These are phyloP conservation scores for Millerozyma miso DNA, from an alignment of 805 yeast species.

Conservation along the genomic window DNA sequence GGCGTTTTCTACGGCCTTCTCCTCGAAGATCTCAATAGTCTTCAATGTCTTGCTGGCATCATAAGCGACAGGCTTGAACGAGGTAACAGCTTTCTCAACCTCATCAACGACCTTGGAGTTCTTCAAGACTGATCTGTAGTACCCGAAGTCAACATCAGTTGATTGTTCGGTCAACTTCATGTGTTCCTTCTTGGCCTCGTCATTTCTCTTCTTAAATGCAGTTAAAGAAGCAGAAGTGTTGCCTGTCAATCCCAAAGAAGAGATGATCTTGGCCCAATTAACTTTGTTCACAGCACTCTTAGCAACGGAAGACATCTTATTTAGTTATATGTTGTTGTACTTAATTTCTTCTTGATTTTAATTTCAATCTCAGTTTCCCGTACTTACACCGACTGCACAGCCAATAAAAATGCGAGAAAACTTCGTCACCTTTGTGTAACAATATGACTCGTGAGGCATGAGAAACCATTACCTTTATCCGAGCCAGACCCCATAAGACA, in stretches of 20 bases:
- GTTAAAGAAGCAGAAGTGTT: slow-evolving; percentile 83
- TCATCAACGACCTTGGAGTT: slow-evolving; percentile 76
- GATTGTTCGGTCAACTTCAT: slow-evolving; percentile 68
- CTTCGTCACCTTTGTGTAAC: background rate
- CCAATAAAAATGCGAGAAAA: slow-evolving; percentile 11
- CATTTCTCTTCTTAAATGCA: slow-evolving; percentile 96
- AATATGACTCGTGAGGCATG: no score
- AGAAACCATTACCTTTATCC: no score
- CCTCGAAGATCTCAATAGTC: slow-evolving; percentile 89
- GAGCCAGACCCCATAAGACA: no score
- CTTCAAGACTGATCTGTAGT: slow-evolving; percentile 77
- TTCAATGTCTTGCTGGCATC: slow-evolving; percentile 87
- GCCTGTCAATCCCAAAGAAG: slow-evolving; percentile 89
- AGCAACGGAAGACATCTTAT: slow-evolving; percentile 37
- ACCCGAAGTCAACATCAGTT: slow-evolving; percentile 72
- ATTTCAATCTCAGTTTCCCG: slow-evolving; percentile 3
- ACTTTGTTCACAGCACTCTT: slow-evolving; percentile 76
- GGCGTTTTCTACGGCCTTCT: slow-evolving; percentile 94
- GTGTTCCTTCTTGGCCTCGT: slow-evolving; percentile 87
- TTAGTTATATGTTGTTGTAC: background rate
- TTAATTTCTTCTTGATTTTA: background rate
- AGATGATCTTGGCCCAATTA: slow-evolving; percentile 91
- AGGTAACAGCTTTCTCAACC: slow-evolving; percentile 69
- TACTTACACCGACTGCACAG: slow-evolving; percentile 1
- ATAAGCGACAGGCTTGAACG: slow-evolving; percentile 79